These are phyloP conservation scores for Periconia sp. DNA, from an alignment of 2,329 filamentous ascomycete species.

Conservation along the genomic window DNA sequence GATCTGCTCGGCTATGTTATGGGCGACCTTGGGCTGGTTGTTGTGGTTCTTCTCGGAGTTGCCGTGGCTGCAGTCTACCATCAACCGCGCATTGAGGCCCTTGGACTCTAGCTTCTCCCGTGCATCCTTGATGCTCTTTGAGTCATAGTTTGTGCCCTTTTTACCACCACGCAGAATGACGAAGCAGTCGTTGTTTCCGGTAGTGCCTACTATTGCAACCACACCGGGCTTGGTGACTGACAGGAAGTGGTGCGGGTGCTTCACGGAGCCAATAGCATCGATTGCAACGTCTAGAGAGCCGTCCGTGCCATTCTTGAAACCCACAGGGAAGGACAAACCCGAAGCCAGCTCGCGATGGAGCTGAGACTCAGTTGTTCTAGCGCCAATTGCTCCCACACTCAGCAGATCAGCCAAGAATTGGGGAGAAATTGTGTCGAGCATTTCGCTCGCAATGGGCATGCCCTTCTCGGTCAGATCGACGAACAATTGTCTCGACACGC, in stretches of 20 bases:
- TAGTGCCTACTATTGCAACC: constrained; percentile 91
- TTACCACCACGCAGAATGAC: constrained; percentile 93
- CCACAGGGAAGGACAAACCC: constrained; percentile 94
- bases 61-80: constrained; percentile 98
- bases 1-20: constrained; percentile 81
- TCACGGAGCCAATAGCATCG: constrained; percentile 92
- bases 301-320: constrained; percentile 99
- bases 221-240: constrained; percentile 97
- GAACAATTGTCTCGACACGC: constrained; percentile 86
- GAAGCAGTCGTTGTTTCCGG: constrained; percentile 96
- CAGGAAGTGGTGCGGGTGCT: constrained; percentile 93
- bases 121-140: constrained; percentile 80
- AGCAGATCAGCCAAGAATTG: constrained; percentile 95
- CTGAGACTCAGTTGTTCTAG: constrained; percentile 95
- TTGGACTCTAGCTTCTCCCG: constrained; percentile 80
- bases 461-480: constrained; percentile 88
- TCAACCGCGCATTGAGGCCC: constrained; percentile 76
- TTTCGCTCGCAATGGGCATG: constrained; percentile 96
- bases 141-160: constrained; percentile 92
- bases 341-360: constrained; percentile 93
- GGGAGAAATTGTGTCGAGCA: constrained; percentile 97
- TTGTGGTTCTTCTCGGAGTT: constrained; percentile 96
- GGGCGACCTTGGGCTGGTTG: constrained; percentile 95
- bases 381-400: constrained; percentile 90
- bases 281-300: constrained; percentile 88